These are phyloP conservation scores for Trichoderma atrobrunneum DNA, from an alignment of 2,329 filamentous ascomycete species.

Conservation along the genomic window DNA sequence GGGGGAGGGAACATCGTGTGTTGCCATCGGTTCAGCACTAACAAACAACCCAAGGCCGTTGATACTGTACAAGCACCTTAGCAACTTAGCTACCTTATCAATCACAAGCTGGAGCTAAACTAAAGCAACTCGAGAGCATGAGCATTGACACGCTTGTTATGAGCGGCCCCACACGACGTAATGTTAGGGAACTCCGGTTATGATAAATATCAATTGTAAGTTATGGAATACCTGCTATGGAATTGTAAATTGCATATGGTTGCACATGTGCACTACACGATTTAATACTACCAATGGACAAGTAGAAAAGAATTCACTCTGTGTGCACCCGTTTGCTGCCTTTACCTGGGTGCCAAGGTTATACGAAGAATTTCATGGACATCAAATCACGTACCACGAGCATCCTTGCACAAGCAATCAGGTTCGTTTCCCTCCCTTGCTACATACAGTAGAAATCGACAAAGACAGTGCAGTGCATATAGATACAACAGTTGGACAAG, in stretches of 20 bases:
- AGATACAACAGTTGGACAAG: not conserved
- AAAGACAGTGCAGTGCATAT: not conserved
- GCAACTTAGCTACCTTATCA: too few species aligned
- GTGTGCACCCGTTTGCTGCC: not conserved
- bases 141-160: constrained; percentile 3
- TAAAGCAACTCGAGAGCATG: not conserved
- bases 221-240: too few species aligned
- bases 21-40: not conserved
- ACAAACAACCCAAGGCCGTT: not conserved
- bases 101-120: not conserved
- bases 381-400: not conserved
- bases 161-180: not conserved
- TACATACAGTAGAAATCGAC: not conserved
- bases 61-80: too few species aligned
- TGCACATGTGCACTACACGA: too few species aligned
- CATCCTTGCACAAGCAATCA: not conserved
- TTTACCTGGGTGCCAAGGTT: not conserved
- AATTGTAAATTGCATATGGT: too few species aligned
- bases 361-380: not conserved
- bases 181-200: not conserved
- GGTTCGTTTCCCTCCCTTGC: not conserved
- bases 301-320: too few species aligned
- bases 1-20: not conserved
- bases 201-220: not conserved
- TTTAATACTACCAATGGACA: not conserved